A percentile compares a stretch with the other conserved stretches of the same genome.
phyloP scores from a whole-genome alignment of 805 yeast genomes.

The Candida xyloterini region DNA sequence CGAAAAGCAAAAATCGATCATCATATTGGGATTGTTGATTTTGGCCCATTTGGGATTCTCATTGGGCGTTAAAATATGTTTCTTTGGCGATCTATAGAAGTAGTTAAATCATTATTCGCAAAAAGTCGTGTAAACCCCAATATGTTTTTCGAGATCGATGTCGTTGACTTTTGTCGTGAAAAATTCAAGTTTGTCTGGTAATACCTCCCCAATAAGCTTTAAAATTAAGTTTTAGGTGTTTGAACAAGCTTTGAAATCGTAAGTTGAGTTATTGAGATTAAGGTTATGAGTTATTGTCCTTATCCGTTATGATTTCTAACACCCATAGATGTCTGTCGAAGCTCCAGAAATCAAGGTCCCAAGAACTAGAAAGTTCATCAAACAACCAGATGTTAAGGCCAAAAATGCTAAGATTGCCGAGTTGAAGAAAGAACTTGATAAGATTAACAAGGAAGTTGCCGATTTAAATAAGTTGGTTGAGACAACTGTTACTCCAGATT shows the following conservation, averaged over 20 bases:
- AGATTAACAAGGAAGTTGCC: constrained; percentile 52
- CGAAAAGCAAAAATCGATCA: constrained; percentile 36
- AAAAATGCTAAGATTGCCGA: constrained; percentile 57
- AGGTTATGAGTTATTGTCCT: background rate
- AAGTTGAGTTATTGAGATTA: background rate
- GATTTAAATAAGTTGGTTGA: constrained; percentile 55
- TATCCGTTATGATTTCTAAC: constrained; percentile 2
- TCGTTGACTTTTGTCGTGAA: constrained; percentile 10
- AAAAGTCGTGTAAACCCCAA: background rate
- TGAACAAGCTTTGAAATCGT: constrained; percentile 1
- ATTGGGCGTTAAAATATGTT: constrained; percentile 60
- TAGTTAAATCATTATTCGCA: no score
- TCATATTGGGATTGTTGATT: constrained; percentile 41
- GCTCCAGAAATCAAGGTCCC: constrained; percentile 23
- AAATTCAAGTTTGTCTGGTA: constrained; percentile 11
- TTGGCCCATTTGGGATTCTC: constrained; percentile 57
- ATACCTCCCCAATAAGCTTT: background rate
- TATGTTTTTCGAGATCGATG: constrained; percentile 8
- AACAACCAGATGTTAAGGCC: constrained; percentile 69
- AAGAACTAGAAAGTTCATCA: constrained; percentile 50
- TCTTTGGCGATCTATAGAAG: constrained; percentile 41
- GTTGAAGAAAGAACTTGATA: constrained; percentile 59
- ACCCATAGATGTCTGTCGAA: constrained; percentile 19
- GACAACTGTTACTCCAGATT: constrained; percentile 48
- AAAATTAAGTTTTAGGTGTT: background rate